A percentile compares a stretch with the other conserved stretches of the same genome.
Evolutionary conservation across 75 land plant species (phyloP).

Genomic region (Chamaecyparis obtusa): DNA sequence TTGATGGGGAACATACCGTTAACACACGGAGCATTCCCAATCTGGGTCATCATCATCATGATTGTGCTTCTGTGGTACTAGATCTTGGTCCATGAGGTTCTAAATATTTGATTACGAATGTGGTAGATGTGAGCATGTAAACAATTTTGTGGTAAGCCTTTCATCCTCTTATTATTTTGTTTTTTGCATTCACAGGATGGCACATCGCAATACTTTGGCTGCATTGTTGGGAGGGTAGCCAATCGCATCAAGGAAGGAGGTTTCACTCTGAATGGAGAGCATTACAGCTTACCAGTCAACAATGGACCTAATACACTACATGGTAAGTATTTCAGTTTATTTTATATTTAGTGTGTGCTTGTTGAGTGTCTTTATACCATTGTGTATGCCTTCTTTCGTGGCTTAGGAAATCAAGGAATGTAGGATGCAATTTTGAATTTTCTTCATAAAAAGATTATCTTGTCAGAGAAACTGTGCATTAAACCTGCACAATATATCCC

Average conservation of each 20-base stretch:
- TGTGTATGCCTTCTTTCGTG: neutral
- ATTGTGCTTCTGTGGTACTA: neutral
- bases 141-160: neutral
- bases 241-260: slow-evolving; percentile 86
- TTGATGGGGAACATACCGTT: neutral
- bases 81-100: neutral
- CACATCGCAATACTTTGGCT: slow-evolving; percentile 71
- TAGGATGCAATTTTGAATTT: neutral
- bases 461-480: neutral
- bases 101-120: neutral
- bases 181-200: slow-evolving; percentile 56
- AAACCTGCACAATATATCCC: neutral
- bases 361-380: neutral
- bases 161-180: neutral
- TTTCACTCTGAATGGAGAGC: slow-evolving; percentile 68
- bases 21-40: neutral
- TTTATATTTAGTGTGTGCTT: neutral
- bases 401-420: neutral
- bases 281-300: slow-evolving; percentile 62
- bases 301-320: slow-evolving; percentile 67
- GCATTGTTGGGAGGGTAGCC: slow-evolving; percentile 96
- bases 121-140: neutral
- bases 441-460: neutral
- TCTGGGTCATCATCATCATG: neutral
- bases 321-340: slow-evolving; percentile 28